These are phyloP conservation scores for Talaromyces sp. DNA, from an alignment of 2,329 filamentous ascomycete species.

Conservation along the genomic window DNA sequence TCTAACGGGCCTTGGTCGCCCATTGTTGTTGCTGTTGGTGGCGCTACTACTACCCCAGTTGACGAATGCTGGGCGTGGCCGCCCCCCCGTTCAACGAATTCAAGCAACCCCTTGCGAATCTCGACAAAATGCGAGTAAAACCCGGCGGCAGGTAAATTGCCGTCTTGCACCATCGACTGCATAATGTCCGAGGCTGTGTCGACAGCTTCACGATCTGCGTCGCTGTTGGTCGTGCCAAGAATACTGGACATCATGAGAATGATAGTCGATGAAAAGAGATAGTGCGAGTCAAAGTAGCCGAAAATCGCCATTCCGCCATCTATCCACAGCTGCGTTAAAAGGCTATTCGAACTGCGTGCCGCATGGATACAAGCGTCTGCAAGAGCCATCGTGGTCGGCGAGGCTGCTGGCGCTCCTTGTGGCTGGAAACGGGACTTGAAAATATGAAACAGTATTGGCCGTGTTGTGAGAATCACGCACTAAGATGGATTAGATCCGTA, in stretches of 20 bases:
- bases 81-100: slow-evolving; percentile 9
- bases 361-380: slow-evolving; percentile 14
- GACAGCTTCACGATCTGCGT: slow-evolving; percentile 13
- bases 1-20: neutral
- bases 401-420: slow-evolving; percentile 5
- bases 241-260: slow-evolving; percentile 15
- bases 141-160: slow-evolving; percentile 12
- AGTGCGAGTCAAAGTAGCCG: slow-evolving; percentile 13
- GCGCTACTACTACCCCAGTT: neutral
- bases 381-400: slow-evolving; percentile 13
- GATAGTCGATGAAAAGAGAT: slow-evolving; percentile 15
- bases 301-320: slow-evolving; percentile 14
- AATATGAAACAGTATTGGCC: slow-evolving; percentile 13
- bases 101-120: slow-evolving; percentile 9
- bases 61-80: neutral
- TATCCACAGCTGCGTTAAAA: slow-evolving; percentile 17
- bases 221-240: slow-evolving; percentile 9
- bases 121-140: slow-evolving; percentile 13
- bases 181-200: slow-evolving; percentile 14
- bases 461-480: slow-evolving; percentile 14
- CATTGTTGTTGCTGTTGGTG: neutral
- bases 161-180: slow-evolving; percentile 13
- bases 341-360: slow-evolving; percentile 12
- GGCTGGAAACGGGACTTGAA: slow-evolving; percentile 13
- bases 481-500: neutral